Percentiles rank a stretch among this genome's conserved stretches.
Conservation (phyloP, 495 filamentous ascomycete species). For the Letharia columbiana region DNA sequence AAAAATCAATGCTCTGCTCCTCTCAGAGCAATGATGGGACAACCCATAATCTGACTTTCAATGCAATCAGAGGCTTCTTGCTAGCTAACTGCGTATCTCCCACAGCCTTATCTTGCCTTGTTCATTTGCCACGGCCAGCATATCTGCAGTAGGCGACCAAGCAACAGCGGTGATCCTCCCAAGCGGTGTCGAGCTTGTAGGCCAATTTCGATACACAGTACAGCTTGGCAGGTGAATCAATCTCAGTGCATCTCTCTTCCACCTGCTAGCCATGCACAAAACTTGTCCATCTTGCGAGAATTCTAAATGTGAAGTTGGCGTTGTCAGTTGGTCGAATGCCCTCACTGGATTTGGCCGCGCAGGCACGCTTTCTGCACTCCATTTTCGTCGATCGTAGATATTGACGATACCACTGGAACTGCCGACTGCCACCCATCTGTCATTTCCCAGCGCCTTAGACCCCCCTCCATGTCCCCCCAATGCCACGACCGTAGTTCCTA, state of each 20-base stretch:
- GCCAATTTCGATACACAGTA: conserved; percentile 95
- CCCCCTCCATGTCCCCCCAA: conserved; percentile 59
- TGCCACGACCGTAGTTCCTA: conserved; percentile 72
- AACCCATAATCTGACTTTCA: not conserved
- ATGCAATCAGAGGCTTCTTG: not conserved
- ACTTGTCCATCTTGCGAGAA: conserved; percentile 88
- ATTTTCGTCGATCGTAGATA: conserved; percentile 73
- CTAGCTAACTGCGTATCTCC: conserved; percentile 55
- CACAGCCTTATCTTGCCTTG: conserved; percentile 75
- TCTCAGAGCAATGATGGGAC: not conserved
- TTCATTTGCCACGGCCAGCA: conserved; percentile 81
- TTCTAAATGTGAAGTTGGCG: conserved; percentile 62
- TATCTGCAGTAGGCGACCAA: conserved; percentile 58
- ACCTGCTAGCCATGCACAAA: conserved; percentile 70
- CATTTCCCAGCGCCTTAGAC: conserved; percentile 55
- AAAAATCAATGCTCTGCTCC: not conserved
- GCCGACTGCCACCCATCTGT: conserved; percentile 83
- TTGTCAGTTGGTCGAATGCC: conserved; percentile 76
- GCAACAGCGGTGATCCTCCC: conserved; percentile 76
- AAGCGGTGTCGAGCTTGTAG: conserved; percentile 79
- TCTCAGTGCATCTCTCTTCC: conserved; percentile 80
- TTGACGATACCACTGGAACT: conserved; percentile 80
- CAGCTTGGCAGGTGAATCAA: conserved; percentile 86
- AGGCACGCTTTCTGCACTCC: conserved; percentile 45
- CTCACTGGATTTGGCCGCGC: conserved; percentile 59